These are phyloP conservation scores for Yamadazyma ubonensis DNA, from an alignment of 805 yeast species.

Conservation along the genomic window DNA sequence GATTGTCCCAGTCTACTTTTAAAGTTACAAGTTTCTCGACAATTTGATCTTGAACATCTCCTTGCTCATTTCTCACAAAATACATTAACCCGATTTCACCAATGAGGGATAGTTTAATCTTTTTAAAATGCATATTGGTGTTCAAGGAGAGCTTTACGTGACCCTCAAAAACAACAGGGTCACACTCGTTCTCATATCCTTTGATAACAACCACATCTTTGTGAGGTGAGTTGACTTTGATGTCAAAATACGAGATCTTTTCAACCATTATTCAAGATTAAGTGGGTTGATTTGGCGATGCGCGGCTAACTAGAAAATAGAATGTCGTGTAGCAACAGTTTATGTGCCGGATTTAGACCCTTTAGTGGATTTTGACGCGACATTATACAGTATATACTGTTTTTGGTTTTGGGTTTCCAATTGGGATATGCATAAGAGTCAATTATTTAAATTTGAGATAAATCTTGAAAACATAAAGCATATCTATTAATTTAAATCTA, in stretches of 20 bases:
- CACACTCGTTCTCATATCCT: conserved; percentile 47
- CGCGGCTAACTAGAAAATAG: conserved; percentile 1
- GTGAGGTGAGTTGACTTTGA: conserved; percentile 38
- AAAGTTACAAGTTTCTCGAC: conserved; percentile 40
- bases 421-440: too few species aligned
- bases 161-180: conserved; percentile 44
- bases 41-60: conserved; percentile 32
- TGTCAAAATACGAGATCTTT: conserved; percentile 31
- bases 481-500: too few species aligned
- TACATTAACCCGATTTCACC: conserved; percentile 47
- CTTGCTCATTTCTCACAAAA: conserved; percentile 31
- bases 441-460: too few species aligned
- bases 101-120: conserved; percentile 35
- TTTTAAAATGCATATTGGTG: conserved; percentile 39
- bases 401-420: too few species aligned
- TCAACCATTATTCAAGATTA: conserved; percentile 13
- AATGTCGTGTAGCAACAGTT: neutral
- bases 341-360: too few species aligned
- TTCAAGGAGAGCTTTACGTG: conserved; percentile 46
- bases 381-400: too few species aligned
- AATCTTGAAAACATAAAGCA: too few species aligned
- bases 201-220: conserved; percentile 42
- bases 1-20: conserved; percentile 48
- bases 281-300: conserved; percentile 2
- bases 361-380: too few species aligned